phyloP scores from a whole-genome alignment of 2,329 filamentous ascomycete species.

The Fusarium papillatum region DNA sequence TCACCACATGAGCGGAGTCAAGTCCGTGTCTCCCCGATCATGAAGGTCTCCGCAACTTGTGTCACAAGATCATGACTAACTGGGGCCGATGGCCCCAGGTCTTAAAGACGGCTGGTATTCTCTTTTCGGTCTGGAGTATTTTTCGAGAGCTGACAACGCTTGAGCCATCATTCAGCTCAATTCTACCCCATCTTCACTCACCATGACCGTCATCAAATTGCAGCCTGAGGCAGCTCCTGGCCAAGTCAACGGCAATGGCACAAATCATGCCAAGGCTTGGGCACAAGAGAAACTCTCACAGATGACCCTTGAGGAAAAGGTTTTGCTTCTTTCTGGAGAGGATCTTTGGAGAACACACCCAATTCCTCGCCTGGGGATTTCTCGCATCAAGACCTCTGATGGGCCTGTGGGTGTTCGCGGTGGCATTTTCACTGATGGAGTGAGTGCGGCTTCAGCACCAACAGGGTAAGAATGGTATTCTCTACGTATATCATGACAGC shows the following conservation, averaged over 20 bases:
- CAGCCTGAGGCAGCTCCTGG: not conserved
- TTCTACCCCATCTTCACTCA: not conserved
- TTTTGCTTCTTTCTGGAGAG: constrained; percentile 10
- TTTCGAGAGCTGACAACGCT: not conserved
- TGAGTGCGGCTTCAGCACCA: constrained; percentile 22
- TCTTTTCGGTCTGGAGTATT: not conserved
- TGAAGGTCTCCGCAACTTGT: not conserved
- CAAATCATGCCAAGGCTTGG: not conserved
- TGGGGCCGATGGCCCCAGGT: not conserved
- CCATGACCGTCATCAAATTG: not conserved
- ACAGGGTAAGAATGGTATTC: constrained; percentile 9
- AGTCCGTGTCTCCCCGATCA: not conserved
- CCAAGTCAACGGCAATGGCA: not conserved
- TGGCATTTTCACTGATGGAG: constrained; percentile 26
- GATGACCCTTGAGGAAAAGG: constrained; percentile 27
- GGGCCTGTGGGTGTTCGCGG: constrained; percentile 26
- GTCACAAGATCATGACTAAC: not conserved
- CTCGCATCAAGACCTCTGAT: constrained; percentile 28
- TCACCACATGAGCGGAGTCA: not conserved
- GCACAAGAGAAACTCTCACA: constrained; percentile 12
- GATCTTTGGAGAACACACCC: constrained; percentile 23
- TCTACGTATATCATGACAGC: rapidly evolving
- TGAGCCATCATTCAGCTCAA: not conserved
- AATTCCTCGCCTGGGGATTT: constrained; percentile 6
- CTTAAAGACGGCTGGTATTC: not conserved